Evolutionary conservation across 306 rosid species (phyloP), one percentile per base, ranked within the genome.

Genomic region (Albizia julibrissin): DNA sequence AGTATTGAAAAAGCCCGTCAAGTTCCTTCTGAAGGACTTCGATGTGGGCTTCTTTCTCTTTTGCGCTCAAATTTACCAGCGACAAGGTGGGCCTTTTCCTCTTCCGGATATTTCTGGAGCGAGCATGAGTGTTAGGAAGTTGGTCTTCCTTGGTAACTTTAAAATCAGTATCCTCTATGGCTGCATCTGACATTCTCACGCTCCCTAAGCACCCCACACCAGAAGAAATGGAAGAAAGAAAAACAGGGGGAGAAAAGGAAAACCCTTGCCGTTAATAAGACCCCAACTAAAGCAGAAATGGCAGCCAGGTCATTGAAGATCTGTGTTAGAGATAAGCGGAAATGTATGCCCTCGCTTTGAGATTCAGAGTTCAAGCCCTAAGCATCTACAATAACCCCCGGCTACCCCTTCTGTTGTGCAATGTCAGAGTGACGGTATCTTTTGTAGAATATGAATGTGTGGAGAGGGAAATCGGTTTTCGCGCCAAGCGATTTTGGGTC

Each of bases 21-120:
- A 93, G 91, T 85, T 95, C 96, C 49, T 56, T 84, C 58, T 86
- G 83, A 33, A 93, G 78, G 68, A 80, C 74, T 64, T 80, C 88
- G 2, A 93, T 80, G 31, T 65, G 75, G 1, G 87, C 84, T 56
- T 69, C 88, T 76, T 79, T 92, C 75, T 88, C 92, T 75, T 90
- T 87, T 2, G 79, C 80, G 3, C 82, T 90, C 67, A 87, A 67
- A 56, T 43, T 77, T 31, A 78, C 85, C 43, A 85, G 50, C 8
- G 21, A 50, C 29, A 84, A 37, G 29, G 54, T 27, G 14, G 13
- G 83, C 80, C 95, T 90, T 80, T 90, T 95, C 75, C 94, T 89
- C 88, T 89, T 93, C 83, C 78, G 89, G 70, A 42, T 67, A 81
- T 64, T 85, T 82, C 80, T 88, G 5, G 90, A 52, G n/a, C 81